These are phyloP conservation scores for Trichosporon sp. DNA, from an alignment of 1,284 basidiomycete species.

Conservation along the genomic window DNA sequence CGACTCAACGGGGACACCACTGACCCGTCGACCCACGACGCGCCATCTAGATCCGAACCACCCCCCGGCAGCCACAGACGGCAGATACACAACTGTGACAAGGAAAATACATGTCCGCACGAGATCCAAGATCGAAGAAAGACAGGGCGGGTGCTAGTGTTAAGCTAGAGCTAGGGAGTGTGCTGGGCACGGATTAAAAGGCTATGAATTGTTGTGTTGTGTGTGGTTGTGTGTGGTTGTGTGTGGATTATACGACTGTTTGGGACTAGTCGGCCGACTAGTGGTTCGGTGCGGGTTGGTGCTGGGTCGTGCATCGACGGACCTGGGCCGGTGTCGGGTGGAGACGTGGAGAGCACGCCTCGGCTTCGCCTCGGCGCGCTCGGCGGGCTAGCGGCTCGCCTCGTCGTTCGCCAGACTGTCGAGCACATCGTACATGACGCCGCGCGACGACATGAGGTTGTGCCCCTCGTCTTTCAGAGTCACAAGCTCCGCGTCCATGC, in stretches of 20 bases:
- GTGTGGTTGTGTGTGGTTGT: background rate
- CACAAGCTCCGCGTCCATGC: slow-evolving; percentile 73
- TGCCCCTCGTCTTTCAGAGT: slow-evolving; percentile 85
- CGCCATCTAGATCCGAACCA: too few relatives aligned
- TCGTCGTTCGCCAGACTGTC: slow-evolving; percentile 55
- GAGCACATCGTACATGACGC: slow-evolving; percentile 80
- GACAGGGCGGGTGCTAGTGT: background rate
- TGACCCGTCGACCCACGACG: too few relatives aligned
- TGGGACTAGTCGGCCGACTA: background rate
- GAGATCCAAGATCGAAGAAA: background rate
- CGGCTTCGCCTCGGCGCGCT: background rate
- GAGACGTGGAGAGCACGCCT: background rate
- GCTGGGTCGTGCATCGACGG: too few relatives aligned
- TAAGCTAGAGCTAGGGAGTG: background rate
- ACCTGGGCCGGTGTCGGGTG: too few relatives aligned
- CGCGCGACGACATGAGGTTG: slow-evolving; percentile 82
- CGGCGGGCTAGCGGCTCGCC: background rate
- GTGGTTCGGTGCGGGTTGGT: background rate
- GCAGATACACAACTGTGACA: too few relatives aligned
- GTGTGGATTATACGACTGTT: background rate
- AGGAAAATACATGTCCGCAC: background rate
- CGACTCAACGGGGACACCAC: too few relatives aligned
- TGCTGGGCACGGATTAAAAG: background rate
- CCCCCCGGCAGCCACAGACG: too few relatives aligned
- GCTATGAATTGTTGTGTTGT: too few relatives aligned